Evolutionary conservation across 345 rosid species (phyloP), one percentile per base, ranked within the genome.

Genomic region (Crucihimalaya himalaica): DNA sequence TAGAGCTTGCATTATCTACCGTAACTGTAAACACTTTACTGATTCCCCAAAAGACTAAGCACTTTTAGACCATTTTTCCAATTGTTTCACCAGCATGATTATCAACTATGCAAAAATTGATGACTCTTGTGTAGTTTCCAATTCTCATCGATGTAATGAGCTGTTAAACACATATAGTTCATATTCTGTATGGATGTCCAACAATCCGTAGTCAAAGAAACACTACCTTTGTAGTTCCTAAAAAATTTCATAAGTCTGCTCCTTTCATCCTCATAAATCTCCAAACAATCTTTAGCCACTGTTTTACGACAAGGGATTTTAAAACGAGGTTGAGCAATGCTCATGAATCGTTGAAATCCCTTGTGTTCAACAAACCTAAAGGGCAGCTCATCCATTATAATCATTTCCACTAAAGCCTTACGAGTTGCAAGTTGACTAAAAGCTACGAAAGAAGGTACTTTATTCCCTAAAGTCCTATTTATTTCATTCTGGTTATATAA

Each of bases 81-180:
- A 66, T 16, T 0, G 46, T 66, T 34, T 51, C 35, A 12, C 47
- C 34, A 32, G 3, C 23, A 35, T 66, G 34, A 23, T 66, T 50
- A 50, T 48, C 20, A 13, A 34, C 23, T 1, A 53, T 5, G 12
- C 25, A 50, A 2, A 66, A 52, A 15, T 53, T 39, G 19, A 68
- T 53, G 16, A 68, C 27, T 37, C 10, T 23, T 52, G 7, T 68
- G 62, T 0, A 53, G 2, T 51, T 19, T 35, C 39, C 50, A 53
- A n/a, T 10, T n/a, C 9, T 67, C 71, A 53, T 53, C 27, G 15
- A 39, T 6, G 6, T 51, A 53, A 5, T 67, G 62, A 65, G 46
- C 5, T 7, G 47, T 19, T 13, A 50, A 0, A 16, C 46, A 50
- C 70, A 48, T 48, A 34, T 50, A 66, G 25, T 13, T 66, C 34